These are phyloP conservation scores for Macrolepiota dolichaula DNA, from an alignment of 768 basidiomycete genomes.

Conservation along the genomic window DNA sequence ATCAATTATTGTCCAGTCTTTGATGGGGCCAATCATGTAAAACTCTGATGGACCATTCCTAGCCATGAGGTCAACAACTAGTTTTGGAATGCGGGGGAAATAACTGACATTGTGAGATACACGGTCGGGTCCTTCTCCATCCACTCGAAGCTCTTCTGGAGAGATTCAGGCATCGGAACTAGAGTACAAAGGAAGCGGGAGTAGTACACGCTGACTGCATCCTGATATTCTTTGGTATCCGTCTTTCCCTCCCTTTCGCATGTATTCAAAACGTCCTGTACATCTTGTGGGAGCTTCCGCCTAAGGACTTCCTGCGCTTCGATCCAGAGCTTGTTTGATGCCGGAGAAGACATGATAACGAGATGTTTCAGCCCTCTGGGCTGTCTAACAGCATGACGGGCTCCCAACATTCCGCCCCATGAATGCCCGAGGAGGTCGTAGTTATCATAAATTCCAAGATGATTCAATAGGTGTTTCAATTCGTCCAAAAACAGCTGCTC, in stretches of 20 bases:
- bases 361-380: conserved; percentile 44
- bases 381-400: conserved; percentile 29
- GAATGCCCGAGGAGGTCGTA: conserved; percentile 53
- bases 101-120: conserved; percentile 41
- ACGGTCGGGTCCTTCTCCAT: conserved; percentile 45
- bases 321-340: conserved; percentile 41
- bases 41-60: conserved; percentile 42
- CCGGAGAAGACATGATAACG: conserved; percentile 42
- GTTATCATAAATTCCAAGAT: conserved; percentile 38
- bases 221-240: conserved; percentile 40
- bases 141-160: conserved; percentile 28
- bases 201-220: conserved; percentile 39
- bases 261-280: conserved; percentile 35
- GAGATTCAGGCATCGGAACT: conserved; percentile 40
- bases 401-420: conserved; percentile 49
- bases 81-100: background rate
- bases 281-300: conserved; percentile 33
- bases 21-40: conserved; percentile 34
- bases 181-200: conserved; percentile 39
- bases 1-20: conserved; percentile 43
- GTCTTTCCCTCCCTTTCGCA: conserved; percentile 45
- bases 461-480: conserved; percentile 40
- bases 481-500: conserved; percentile 48
- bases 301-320: conserved; percentile 15
- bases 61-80: background rate